Evolutionary conservation across 192 early-diverging fungal species (phyloP).

Genomic region (Coemansia asiatica): DNA sequence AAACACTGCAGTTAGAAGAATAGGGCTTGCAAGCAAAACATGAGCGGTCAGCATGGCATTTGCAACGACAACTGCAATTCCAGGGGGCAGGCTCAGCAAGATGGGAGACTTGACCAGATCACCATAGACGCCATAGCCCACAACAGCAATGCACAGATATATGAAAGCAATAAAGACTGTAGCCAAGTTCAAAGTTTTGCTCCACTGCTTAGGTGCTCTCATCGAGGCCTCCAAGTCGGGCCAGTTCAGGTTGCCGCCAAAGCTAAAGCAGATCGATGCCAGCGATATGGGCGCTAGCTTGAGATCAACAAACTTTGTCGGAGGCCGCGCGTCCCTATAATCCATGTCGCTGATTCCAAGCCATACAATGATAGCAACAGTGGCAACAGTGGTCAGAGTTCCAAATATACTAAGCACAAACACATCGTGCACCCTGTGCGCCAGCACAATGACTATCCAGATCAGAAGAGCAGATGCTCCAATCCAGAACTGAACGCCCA

Average conservation of each 20-base stretch:
- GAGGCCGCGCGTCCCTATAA: conserved; percentile 19
- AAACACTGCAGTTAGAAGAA: conserved; percentile 73
- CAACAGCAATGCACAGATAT: conserved; percentile 70
- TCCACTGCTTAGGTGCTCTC: conserved; percentile 70
- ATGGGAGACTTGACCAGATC: conserved; percentile 65
- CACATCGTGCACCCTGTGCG: conserved; percentile 79
- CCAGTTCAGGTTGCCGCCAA: conserved; percentile 82
- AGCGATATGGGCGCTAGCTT: conserved; percentile 68
- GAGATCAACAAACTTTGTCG: conserved; percentile 36
- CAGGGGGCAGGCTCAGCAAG: conserved; percentile 64
- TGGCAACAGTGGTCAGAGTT: conserved; percentile 67
- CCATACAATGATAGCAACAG: conserved; percentile 68
- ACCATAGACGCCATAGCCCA: conserved; percentile 80
- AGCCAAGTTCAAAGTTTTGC: conserved; percentile 63
- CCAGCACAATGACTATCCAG: conserved; percentile 71
- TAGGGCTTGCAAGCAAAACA: conserved; percentile 78
- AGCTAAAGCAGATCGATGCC: conserved; percentile 79
- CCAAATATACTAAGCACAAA: conserved; percentile 75
- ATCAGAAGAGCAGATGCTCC: conserved; percentile 61
- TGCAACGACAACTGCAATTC: conserved; percentile 60
- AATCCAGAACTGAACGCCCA: conserved; percentile 64
- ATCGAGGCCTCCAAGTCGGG: conserved; percentile 81
- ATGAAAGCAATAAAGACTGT: conserved; percentile 67
- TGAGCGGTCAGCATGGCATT: conserved; percentile 77
- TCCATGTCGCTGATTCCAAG: conserved; percentile 35